Evolutionary conservation across 345 rosid species (phyloP), one percentile per base, ranked within the genome.

Genomic region (Trapa bicornis): DNA sequence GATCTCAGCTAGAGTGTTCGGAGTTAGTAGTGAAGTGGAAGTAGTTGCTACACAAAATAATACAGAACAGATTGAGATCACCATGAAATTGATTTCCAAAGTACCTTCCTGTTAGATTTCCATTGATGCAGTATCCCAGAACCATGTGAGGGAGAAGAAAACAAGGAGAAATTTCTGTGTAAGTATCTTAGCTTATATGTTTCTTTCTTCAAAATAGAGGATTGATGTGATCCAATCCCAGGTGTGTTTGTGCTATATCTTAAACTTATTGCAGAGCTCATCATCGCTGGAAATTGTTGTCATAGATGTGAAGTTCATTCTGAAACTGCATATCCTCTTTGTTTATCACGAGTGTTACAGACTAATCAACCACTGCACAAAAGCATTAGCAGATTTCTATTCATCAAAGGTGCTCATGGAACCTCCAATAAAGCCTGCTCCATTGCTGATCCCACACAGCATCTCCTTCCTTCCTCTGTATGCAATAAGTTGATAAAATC

Each of bases 381-480:
- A 15, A 54, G 9, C 9, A 17, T 54, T 32, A 17, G 3, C 12
- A 1, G 8, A 58, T 58, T 22, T 6, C 64, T 76, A 83, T 71
- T 84, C 83, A 61, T 86, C 87, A 7, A 17, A 32, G n/a, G 88
- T 81, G 73, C 83, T 86, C 84, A 84, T 69, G 71, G 84, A 84
- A 29, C 89, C 92, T 16, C 89, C 89, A 39, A 84, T 0, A 69
- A 84, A 86, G 41, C 87, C 89, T 60, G 92, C 92, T 66, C 86
- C 92, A 66, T 84, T 84, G 77, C 87, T 84, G 42, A 78, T 80
- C 48, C 87, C 87, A 48, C 89, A 80, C 45, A 86, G 39, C 77
- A 86, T 78, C 0, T 79, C 76, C 71, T 73, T 84, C 67, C 73
- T 82, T 16, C 89, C 87, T 22, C 89, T 22, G 29, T 22, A 22